Evolutionary conservation across 495 filamentous ascomycete genomes (phyloP).

Genomic region (Platismatia glauca): DNA sequence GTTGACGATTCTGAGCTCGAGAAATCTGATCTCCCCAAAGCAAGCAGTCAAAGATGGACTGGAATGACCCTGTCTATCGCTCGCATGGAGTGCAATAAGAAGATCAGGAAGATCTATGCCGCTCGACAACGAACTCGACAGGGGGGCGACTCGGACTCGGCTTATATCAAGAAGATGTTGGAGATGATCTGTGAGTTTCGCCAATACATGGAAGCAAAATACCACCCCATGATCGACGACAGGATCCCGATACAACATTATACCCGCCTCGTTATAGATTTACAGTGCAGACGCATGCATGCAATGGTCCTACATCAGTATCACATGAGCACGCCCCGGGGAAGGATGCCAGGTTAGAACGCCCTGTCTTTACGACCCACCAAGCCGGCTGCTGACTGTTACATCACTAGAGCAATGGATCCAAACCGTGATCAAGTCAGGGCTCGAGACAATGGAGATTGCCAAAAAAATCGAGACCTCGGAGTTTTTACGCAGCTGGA

Average conservation of each 20-base stretch:
- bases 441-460: constrained; percentile 28
- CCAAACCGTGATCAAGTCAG: constrained; percentile 28
- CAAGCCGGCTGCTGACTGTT: neutral
- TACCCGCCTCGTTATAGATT: constrained; percentile 49
- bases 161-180: constrained; percentile 29
- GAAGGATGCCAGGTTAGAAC: constrained; percentile 34
- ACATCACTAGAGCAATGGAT: constrained; percentile 23
- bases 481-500: constrained; percentile 27
- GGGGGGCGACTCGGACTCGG: constrained; percentile 38
- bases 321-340: constrained; percentile 41
- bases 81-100: constrained; percentile 64
- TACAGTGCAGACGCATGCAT: constrained; percentile 52
- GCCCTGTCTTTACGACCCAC: neutral
- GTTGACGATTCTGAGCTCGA: constrained; percentile 53
- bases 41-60: constrained; percentile 50
- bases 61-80: constrained; percentile 56
- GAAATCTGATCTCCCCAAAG: constrained; percentile 29
- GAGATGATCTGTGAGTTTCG: constrained; percentile 55
- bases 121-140: constrained; percentile 53
- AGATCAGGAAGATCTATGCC: constrained; percentile 56
- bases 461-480: constrained; percentile 30
- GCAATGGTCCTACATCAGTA: constrained; percentile 59
- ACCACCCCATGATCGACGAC: constrained; percentile 49
- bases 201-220: constrained; percentile 48
- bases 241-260: constrained; percentile 42